Conservation (phyloP, 345 rosid species). For the Camelina neglecta region DNA sequence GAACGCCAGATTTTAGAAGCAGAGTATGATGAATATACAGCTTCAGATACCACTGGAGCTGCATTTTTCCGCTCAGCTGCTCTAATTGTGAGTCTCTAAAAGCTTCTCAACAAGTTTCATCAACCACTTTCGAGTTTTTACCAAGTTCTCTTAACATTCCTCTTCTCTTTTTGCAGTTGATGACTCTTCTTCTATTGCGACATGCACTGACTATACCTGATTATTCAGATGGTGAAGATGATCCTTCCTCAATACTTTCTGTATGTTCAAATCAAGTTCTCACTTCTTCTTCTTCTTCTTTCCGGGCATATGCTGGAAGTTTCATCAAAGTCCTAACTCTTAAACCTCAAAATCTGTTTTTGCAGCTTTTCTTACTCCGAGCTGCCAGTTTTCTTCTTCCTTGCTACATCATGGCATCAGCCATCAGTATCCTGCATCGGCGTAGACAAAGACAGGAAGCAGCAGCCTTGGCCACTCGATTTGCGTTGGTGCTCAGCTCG, state of each 20-base stretch:
- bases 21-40: constrained; percentile 84
- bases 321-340: constrained; percentile 1
- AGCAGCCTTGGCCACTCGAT: constrained; percentile 79
- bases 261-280: constrained; percentile 54
- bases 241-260: constrained; percentile 71
- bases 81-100: constrained; percentile 59
- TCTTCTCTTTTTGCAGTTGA: constrained; percentile 55
- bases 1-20: constrained; percentile 86
- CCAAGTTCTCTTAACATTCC: constrained; percentile 2
- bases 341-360: constrained; percentile 20
- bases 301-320: not conserved
- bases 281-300: not conserved
- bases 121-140: not conserved
- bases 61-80: constrained; percentile 94
- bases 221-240: constrained; percentile 70
- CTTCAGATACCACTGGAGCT: constrained; percentile 81
- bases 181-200: constrained; percentile 84
- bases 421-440: constrained; percentile 85
- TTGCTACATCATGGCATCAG: constrained; percentile 99
- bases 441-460: constrained; percentile 97
- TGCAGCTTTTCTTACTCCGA: constrained; percentile 84
- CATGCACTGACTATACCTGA: constrained; percentile 75
- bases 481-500: constrained; percentile 86
- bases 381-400: constrained; percentile 87
- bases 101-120: constrained; percentile 7